These are phyloP conservation scores for Abelmoschus esculentus DNA, from an alignment of 345 rosid genomes.

Conservation along the genomic window DNA sequence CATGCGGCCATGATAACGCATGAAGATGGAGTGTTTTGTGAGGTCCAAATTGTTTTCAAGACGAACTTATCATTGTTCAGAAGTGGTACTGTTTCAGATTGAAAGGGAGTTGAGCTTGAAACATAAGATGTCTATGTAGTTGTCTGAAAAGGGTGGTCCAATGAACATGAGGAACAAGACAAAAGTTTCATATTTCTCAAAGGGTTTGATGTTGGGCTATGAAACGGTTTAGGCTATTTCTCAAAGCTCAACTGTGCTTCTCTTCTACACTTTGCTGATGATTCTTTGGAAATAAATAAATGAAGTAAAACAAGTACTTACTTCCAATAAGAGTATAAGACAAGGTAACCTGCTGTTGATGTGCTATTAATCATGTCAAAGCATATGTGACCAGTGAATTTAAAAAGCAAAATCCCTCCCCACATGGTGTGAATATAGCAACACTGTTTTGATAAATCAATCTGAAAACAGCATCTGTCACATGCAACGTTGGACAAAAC, in stretches of 20 bases:
- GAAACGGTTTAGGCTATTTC: neutral
- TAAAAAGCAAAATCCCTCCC: neutral
- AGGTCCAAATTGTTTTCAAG: slow-evolving; percentile 19
- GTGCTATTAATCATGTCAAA: neutral
- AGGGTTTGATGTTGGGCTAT: neutral
- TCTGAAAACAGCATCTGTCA: neutral
- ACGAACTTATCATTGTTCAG: slow-evolving; percentile 6
- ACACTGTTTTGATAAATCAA: neutral
- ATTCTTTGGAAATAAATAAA: too few relatives aligned
- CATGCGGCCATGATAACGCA: slow-evolving; percentile 5
- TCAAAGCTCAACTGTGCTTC: too few relatives aligned
- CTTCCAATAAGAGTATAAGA: too few relatives aligned
- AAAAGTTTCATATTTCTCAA: too few relatives aligned
- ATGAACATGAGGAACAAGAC: too few relatives aligned
- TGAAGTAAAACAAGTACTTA: neutral
- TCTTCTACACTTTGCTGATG: too few relatives aligned
- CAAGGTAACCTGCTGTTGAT: too few relatives aligned
- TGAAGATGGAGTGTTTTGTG: slow-evolving; percentile 5
- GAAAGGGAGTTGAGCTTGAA: slow-evolving; percentile 29
- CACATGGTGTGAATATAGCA: neutral
- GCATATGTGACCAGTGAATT: neutral
- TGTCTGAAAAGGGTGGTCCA: too few relatives aligned
- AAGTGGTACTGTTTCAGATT: neutral
- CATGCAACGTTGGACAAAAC: neutral
- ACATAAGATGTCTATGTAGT: slow-evolving; percentile 8